Evolutionary conservation across 2,329 filamentous ascomycete genomes (phyloP).

Genomic region (Sclerotinia nivalis): DNA sequence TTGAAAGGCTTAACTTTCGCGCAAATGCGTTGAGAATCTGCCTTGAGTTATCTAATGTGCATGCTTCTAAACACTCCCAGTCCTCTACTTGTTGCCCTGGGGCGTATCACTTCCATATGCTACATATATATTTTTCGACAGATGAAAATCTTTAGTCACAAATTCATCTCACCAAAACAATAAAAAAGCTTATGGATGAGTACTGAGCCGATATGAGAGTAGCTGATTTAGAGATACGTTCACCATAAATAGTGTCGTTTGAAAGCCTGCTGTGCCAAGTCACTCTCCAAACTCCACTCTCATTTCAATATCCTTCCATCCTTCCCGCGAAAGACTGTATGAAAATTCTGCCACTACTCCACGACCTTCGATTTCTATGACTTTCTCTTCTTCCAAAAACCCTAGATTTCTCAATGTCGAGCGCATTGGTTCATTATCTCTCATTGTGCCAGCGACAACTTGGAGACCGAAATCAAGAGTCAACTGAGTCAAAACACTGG

Average conservation of each 20-base stretch:
- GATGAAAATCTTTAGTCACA: background rate
- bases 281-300: background rate
- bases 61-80: background rate
- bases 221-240: background rate
- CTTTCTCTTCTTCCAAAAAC: background rate
- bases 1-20: background rate
- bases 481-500: background rate
- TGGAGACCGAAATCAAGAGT: background rate
- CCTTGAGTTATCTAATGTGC: background rate
- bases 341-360: slow-evolving; percentile 1
- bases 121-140: background rate
- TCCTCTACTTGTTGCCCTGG: background rate
- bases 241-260: background rate
- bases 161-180: background rate
- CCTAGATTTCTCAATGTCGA: background rate
- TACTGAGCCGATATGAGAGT: background rate
- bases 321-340: background rate
- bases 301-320: background rate
- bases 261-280: background rate
- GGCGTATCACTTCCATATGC: background rate
- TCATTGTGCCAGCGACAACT: background rate
- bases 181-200: background rate
- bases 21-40: background rate
- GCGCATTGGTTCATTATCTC: background rate
- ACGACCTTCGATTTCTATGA: background rate